These are phyloP conservation scores for Saccharomycopsis capsularis DNA, from an alignment of 805 yeast genomes.

Conservation along the genomic window DNA sequence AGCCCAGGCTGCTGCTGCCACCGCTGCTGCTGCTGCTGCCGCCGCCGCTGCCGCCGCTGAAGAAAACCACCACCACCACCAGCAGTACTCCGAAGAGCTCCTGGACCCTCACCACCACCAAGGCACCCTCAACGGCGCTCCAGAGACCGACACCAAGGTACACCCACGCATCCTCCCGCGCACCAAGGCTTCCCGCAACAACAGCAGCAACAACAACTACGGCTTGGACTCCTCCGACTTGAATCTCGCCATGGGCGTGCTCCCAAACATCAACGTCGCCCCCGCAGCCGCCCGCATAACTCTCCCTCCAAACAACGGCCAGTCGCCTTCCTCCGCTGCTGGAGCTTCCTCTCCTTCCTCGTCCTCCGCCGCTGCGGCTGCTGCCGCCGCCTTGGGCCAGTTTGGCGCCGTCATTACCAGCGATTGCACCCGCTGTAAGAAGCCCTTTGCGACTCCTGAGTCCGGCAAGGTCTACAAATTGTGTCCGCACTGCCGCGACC, in stretches of 20 bases:
- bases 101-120: neutral
- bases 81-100: neutral
- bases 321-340: neutral
- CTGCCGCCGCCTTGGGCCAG: neutral
- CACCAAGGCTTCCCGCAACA: neutral
- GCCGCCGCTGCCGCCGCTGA: slow-evolving; percentile 7
- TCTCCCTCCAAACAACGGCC: neutral
- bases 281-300: neutral
- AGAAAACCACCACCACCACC: neutral
- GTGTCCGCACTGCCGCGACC: slow-evolving; percentile 58
- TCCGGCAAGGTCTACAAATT: slow-evolving; percentile 41
- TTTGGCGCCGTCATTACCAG: neutral
- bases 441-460: slow-evolving; percentile 43
- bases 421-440: slow-evolving; percentile 54
- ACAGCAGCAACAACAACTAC: too few species aligned
- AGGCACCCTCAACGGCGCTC: neutral
- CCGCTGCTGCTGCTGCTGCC: slow-evolving; percentile 7
- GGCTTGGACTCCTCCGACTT: neutral
- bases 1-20: neutral
- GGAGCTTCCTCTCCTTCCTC: neutral
- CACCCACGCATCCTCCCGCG: neutral
- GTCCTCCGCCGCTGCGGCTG: neutral
- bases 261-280: neutral
- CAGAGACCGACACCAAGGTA: neutral
- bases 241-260: neutral